Evolutionary conservation across 495 filamentous ascomycete genomes (phyloP), one percentile per base, ranked within the genome.

Genomic region (Neurospora pannonica): DNA sequence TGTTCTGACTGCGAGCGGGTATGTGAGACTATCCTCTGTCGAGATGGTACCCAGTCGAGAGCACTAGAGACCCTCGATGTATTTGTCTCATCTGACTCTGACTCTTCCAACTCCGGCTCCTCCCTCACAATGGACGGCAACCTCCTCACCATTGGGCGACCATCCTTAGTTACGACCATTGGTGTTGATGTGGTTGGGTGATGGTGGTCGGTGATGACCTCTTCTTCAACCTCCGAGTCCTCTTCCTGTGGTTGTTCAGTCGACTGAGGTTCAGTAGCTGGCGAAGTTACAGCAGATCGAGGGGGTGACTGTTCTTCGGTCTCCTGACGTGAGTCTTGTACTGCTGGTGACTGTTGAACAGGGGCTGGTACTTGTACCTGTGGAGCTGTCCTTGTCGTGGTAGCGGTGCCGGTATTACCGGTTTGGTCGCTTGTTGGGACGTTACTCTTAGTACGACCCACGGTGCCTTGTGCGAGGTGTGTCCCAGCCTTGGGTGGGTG

Each of bases 51-150:
- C 4, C 83, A 72, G 60, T 84, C 83, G n/a, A 82, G 36, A 6
- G 79, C 78, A 54, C 78, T 77, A 5, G 73, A 73, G 43, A 75
- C 24, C 38, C 70, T 77, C 38, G 75, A 77, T 5, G 80, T 71
- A 0, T 76, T 38, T 17, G 48, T 3, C 48, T 67, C 72, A 19
- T 76, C 75, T 4, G 54, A 24, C 13, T 71, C 71, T 37, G 71
- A 69, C 13, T 77, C 74, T 73, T 89, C 87, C 13, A 81, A 86
- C 75, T 90, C 87, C 15, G 84, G 81, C 75, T 91, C 89, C 78
- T 92, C 90, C n/a, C 82, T 83, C 5, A 92, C 88, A 15, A 88
- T 84, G 1, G 90, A 90, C 2, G 90, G 88, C 75, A 90, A 88
- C 76, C 90, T 90, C 19, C 79, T 83, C 46, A 82, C 73, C 2